Percentiles rank a stretch among this genome's conserved stretches.
Evolutionary conservation across 441 rosid species (phyloP).

Genomic region (Theobroma grandiflorum): DNA sequence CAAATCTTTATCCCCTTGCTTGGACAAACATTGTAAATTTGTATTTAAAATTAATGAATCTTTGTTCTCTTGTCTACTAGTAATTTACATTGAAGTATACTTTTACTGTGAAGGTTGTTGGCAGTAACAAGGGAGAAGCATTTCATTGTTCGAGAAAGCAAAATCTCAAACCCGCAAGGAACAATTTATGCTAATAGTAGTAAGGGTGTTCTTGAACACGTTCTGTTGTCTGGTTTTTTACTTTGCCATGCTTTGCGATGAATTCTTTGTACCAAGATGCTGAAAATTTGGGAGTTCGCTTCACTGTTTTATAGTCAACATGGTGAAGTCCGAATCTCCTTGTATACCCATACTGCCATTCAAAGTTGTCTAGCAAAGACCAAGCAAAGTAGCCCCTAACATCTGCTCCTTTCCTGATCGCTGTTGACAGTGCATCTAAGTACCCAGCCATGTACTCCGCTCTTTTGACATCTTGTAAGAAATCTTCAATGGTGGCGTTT

Average conservation of each 20-base stretch:
- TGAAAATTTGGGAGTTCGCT: conserved; percentile 60
- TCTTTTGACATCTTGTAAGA: conserved; percentile 55
- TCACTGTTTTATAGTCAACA: conserved; percentile 46
- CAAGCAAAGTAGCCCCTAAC: conserved; percentile 65
- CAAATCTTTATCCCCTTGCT: too few species aligned
- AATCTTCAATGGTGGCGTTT: conserved; percentile 34
- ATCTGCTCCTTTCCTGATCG: conserved; percentile 70
- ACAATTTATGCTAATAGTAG: background rate
- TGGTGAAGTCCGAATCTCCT: conserved; percentile 54
- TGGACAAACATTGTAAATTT: background rate
- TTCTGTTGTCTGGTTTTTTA: background rate
- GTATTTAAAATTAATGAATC: background rate
- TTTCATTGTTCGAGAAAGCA: background rate
- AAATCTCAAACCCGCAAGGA: background rate
- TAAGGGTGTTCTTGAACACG: background rate
- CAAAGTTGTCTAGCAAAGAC: conserved; percentile 69
- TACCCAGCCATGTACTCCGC: conserved; percentile 58
- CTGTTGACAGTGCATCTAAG: conserved; percentile 53
- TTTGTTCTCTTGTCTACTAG: background rate
- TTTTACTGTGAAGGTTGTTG: background rate
- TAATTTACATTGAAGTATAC: background rate
- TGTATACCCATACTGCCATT: conserved; percentile 60
- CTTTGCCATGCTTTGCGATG: conserved; percentile 35
- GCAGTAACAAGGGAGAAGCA: background rate
- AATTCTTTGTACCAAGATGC: conserved; percentile 57